A percentile compares a stretch with the other conserved stretches of the same genome.
Evolutionary conservation across 192 early-diverging fungal species (phyloP).

Genomic region (Entomortierella beljakovae): DNA sequence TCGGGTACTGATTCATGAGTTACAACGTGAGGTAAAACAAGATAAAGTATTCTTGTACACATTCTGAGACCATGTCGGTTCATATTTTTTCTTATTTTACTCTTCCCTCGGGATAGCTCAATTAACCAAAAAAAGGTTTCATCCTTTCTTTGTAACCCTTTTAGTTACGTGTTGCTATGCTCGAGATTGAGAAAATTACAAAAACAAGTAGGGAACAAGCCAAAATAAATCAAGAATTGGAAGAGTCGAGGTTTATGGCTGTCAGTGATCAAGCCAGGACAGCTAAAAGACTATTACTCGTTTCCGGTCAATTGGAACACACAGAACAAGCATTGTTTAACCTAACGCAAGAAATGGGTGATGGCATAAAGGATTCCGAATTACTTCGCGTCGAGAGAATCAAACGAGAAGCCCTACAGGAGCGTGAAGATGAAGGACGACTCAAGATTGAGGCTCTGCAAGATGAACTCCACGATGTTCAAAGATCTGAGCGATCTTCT

Average conservation of each 20-base stretch:
- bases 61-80: background rate
- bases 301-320: slow-evolving; percentile 44
- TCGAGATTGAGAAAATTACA: slow-evolving; percentile 46
- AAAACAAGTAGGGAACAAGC: slow-evolving; percentile 33
- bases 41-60: background rate
- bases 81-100: background rate
- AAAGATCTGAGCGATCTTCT: slow-evolving; percentile 30
- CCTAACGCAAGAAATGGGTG: slow-evolving; percentile 33
- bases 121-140: background rate
- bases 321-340: slow-evolving; percentile 40
- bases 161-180: slow-evolving; percentile 30
- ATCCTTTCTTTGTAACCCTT: background rate
- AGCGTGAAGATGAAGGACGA: slow-evolving; percentile 43
- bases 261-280: slow-evolving; percentile 47
- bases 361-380: slow-evolving; percentile 45
- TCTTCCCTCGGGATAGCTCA: background rate
- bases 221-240: slow-evolving; percentile 37
- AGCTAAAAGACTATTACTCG: slow-evolving; percentile 35
- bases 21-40: slow-evolving; percentile 42
- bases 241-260: slow-evolving; percentile 42
- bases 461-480: slow-evolving; percentile 44
- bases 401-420: slow-evolving; percentile 49
- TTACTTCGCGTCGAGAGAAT: slow-evolving; percentile 44
- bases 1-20: slow-evolving; percentile 25
- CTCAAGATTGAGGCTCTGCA: slow-evolving; percentile 38